Conservation (phyloP, 2,329 filamentous ascomycete genomes). For the Monilinia polystroma region DNA sequence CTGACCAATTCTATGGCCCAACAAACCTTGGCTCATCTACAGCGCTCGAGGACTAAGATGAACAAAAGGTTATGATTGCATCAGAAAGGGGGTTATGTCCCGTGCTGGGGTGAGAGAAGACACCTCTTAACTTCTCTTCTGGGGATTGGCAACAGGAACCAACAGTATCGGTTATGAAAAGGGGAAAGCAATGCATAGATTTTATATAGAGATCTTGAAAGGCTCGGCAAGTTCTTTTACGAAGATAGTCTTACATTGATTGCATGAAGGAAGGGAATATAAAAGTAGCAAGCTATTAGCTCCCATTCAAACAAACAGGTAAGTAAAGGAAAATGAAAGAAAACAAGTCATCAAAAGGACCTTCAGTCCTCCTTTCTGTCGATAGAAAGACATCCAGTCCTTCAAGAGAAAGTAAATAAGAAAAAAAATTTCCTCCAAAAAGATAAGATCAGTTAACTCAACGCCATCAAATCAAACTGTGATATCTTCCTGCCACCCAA, state of each 20-base stretch:
- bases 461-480: slow-evolving; percentile 20
- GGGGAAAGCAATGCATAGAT: not conserved
- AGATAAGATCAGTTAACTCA: not conserved
- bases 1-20: not conserved
- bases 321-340: not conserved
- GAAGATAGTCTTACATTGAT: slow-evolving; percentile 8
- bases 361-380: not conserved
- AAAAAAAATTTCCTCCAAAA: not conserved
- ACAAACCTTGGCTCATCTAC: not conserved
- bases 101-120: not conserved
- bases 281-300: slow-evolving; percentile 8
- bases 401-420: not conserved
- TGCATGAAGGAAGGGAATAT: slow-evolving; percentile 15
- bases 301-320: slow-evolving; percentile 7
- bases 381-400: slow-evolving; percentile 2
- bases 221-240: not conserved
- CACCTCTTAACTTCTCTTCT: not conserved
- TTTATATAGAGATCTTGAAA: not conserved
- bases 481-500: slow-evolving; percentile 16
- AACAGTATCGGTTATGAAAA: not conserved
- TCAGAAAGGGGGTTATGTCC: not conserved
- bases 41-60: not conserved
- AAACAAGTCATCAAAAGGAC: not conserved
- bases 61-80: not conserved
- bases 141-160: not conserved